Percentiles rank a stretch among this genome's conserved stretches.
phyloP scores from a whole-genome alignment of 2,329 filamentous ascomycete genomes.

The Diaporthe caulivora region DNA sequence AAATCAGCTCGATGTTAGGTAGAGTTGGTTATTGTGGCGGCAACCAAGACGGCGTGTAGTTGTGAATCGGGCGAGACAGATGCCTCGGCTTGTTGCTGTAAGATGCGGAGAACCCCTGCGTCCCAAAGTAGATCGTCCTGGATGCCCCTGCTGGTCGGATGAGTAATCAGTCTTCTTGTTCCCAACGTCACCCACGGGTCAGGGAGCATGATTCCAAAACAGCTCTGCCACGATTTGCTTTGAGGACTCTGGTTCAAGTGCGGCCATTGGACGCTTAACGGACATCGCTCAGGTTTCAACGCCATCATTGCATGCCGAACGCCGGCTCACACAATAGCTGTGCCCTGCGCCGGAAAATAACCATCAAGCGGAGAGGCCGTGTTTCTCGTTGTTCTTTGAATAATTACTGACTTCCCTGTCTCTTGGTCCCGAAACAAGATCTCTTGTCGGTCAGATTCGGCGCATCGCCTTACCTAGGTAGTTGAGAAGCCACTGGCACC shows the following conservation, averaged over 20 bases:
- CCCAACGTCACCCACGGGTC: not conserved
- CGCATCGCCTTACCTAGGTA: too few species aligned
- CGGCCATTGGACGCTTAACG: not conserved
- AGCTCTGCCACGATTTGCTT: too few species aligned
- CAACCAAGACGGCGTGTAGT: not conserved
- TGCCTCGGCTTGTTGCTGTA: slow-evolving; percentile 16
- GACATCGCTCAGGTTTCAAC: not conserved
- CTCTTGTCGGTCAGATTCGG: too few species aligned
- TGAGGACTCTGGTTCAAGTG: not conserved
- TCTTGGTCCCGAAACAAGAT: not conserved
- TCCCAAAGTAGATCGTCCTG: not conserved
- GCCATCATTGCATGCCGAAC: not conserved
- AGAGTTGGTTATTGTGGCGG: not conserved
- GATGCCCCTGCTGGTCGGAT: not conserved
- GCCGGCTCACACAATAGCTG: not conserved
- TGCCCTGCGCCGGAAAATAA: too few species aligned
- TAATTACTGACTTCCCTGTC: too few species aligned
- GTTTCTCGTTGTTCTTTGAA: too few species aligned
- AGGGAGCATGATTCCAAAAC: not conserved
- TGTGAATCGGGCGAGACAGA: not conserved
- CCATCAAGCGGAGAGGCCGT: too few species aligned
- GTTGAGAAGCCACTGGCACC: too few species aligned
- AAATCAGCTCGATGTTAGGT: too few species aligned
- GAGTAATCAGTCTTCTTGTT: not conserved
- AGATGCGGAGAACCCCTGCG: slow-evolving; percentile 26